A percentile compares a stretch with the other conserved stretches of the same genome.
Conservation (phyloP, 2,329 filamentous ascomycete species). For the Diaporthe ampelina region DNA sequence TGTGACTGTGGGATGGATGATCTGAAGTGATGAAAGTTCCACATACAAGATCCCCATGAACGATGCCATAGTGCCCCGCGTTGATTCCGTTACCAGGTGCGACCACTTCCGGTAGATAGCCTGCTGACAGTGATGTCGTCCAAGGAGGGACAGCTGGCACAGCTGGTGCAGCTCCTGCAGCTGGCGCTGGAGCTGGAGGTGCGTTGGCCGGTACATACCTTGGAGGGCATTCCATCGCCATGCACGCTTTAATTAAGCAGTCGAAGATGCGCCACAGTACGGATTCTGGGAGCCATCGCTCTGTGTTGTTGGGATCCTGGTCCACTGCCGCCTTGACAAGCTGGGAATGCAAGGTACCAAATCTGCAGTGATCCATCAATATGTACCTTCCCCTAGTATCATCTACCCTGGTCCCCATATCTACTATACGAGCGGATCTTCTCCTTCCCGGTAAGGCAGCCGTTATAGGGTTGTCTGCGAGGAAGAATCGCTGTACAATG, state of each 20-base stretch:
- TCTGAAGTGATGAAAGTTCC: neutral
- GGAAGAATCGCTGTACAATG: conserved; percentile 17
- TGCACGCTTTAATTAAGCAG: conserved; percentile 42
- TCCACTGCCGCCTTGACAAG: neutral
- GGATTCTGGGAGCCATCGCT: conserved; percentile 3
- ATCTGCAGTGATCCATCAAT: conserved; percentile 26
- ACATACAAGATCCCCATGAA: conserved; percentile 24
- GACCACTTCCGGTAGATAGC: neutral
- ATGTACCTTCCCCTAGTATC: neutral
- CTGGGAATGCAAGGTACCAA: neutral
- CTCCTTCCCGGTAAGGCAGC: neutral
- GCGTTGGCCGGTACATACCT: neutral
- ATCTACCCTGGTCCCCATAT: neutral
- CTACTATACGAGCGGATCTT: neutral
- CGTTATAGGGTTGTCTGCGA: neutral
- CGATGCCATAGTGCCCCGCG: neutral
- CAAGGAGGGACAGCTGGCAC: neutral
- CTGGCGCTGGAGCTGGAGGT: too few relatives aligned
- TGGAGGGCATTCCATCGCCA: conserved; percentile 43
- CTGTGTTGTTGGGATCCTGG: neutral
- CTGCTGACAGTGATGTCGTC: neutral
- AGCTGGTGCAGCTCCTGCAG: neutral
- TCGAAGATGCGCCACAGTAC: conserved; percentile 42
- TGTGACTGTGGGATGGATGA: neutral
- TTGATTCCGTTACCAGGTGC: neutral